Base-by-base conservation (phyloP, 129 eudicot species). In the Pittosporum tobira region DNA sequence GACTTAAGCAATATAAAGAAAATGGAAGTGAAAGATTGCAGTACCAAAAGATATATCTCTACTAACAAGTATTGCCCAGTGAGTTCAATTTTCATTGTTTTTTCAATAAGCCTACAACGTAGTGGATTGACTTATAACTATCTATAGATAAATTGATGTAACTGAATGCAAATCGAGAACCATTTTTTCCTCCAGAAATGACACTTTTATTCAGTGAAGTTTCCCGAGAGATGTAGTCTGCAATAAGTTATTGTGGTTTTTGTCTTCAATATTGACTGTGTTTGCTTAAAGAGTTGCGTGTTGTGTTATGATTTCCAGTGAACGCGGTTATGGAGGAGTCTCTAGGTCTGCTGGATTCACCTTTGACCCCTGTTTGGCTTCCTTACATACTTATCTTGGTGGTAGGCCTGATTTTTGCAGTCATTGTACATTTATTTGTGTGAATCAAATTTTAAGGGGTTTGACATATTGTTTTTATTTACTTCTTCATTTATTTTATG, bases 331-430 rank as follows among this genome's bases (percentile, higher is more conserved):
- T 65, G 89, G 66, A 27, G 82, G 69, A 54, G 72, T 73, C 51
- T 61, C 77, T 64, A 72, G 65, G 52, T 66, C 83, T 61, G 68
- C 75, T 43, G 85, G 64, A 51, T 71, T 70, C 58, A 72, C 90
- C 54, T 93, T 79, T 63, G 73, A 87, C 73, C 70, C 94, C 45
- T 71, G 81, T 12, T 49, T 87, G 77, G 88, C 93, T 61, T 82
- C 90, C 45, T 76, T 81, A 71, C 96, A 93, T 79, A 74, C 87
- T n/a, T 84, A 93, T 73, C 90, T 93, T 69, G 99, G 99, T 51
- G 99, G 98, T 86, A 72, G 66, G 84, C 55, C 45, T 57, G 38
- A 53, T 31, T 30, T 21, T 5, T 25, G 19, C 20, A 31, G 19
- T 26, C 15, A 34, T 56, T 27, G 2, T 14, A 5, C 51, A 54